Percentiles rank a stretch among this genome's conserved stretches.
phyloP scores from a whole-genome alignment of 1,284 basidiomycete genomes.

The Leccinum angustisporum region DNA sequence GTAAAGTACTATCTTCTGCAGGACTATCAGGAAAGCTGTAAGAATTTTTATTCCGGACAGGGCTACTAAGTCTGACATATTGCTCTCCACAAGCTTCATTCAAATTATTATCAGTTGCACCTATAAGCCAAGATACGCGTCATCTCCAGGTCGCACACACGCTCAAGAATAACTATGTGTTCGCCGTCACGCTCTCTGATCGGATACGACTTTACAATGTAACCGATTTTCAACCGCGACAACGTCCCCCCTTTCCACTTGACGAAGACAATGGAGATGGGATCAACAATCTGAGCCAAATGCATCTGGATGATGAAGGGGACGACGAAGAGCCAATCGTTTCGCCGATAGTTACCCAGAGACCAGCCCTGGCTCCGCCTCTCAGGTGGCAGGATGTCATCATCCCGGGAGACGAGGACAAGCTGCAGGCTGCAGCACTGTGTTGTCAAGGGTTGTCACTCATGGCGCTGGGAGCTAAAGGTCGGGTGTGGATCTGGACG shows the following conservation, averaged over 20 bases:
- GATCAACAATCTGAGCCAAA: conserved; percentile 12
- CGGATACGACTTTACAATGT: conserved; percentile 49
- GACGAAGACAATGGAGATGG: conserved; percentile 20
- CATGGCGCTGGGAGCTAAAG: conserved; percentile 27
- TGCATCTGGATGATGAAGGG: conserved; percentile 33
- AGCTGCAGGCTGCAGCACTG: conserved; percentile 40
- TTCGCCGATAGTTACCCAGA: conserved; percentile 5
- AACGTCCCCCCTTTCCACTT: conserved; percentile 24
- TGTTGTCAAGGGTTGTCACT: conserved; percentile 45
- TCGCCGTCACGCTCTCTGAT: conserved; percentile 45
- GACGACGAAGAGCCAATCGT: conserved; percentile 24
- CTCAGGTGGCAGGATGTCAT: conserved; percentile 20
- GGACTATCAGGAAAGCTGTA: conserved; percentile 75
- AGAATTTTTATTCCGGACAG: conserved; percentile 11
- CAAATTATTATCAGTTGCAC: conserved; percentile 53
- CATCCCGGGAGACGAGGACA: conserved; percentile 11
- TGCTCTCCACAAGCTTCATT: conserved; percentile 50
- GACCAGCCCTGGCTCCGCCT: conserved; percentile 23
- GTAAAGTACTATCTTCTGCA: conserved; percentile 28
- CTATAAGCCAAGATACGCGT: conserved; percentile 41
- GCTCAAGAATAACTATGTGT: conserved; percentile 49
- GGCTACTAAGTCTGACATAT: conserved; percentile 6
- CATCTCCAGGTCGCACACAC: conserved; percentile 48
- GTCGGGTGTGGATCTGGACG: conserved; percentile 32
- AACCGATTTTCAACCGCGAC: conserved; percentile 43